Percentiles rank a stretch among this genome's conserved stretches.
Evolutionary conservation across 345 rosid genomes (phyloP).

Genomic region (Tarenaya hassleriana): DNA sequence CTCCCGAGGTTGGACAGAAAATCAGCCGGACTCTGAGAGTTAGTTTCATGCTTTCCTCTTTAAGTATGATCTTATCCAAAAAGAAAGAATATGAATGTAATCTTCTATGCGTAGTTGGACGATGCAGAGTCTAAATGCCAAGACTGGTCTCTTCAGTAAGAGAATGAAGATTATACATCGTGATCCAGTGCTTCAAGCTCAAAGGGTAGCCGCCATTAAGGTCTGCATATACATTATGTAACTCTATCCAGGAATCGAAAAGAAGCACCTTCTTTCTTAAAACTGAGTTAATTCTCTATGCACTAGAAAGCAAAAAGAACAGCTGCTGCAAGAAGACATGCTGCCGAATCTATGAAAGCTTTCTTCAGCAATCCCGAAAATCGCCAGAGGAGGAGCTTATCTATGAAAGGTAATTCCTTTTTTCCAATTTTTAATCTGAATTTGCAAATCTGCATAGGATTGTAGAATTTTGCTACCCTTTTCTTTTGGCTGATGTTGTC

Average conservation of each 20-base stretch:
- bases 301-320: constrained; percentile 83
- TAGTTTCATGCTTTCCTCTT: constrained; percentile 30
- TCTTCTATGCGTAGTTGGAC: constrained; percentile 41
- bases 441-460: too few species aligned
- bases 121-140: constrained; percentile 88
- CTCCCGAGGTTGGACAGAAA: constrained; percentile 84
- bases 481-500: not conserved
- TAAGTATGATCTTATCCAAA: not conserved
- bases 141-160: constrained; percentile 84
- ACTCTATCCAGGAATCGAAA: not conserved
- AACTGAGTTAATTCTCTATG: constrained; percentile 12
- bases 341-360: constrained; percentile 68
- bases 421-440: not conserved
- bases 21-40: constrained; percentile 74
- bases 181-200: constrained; percentile 77
- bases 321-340: constrained; percentile 69
- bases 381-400: constrained; percentile 67
- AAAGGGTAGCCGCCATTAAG: constrained; percentile 91
- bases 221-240: constrained; percentile 27
- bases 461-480: not conserved
- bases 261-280: constrained; percentile 9
- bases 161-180: constrained; percentile 88
- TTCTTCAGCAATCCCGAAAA: constrained; percentile 81
- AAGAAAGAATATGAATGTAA: constrained; percentile 20
- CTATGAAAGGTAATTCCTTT: constrained; percentile 70